A percentile compares a stretch with the other conserved stretches of the same genome.
Evolutionary conservation across 331 rosid genomes (phyloP).

Genomic region (Malus hybrid): DNA sequence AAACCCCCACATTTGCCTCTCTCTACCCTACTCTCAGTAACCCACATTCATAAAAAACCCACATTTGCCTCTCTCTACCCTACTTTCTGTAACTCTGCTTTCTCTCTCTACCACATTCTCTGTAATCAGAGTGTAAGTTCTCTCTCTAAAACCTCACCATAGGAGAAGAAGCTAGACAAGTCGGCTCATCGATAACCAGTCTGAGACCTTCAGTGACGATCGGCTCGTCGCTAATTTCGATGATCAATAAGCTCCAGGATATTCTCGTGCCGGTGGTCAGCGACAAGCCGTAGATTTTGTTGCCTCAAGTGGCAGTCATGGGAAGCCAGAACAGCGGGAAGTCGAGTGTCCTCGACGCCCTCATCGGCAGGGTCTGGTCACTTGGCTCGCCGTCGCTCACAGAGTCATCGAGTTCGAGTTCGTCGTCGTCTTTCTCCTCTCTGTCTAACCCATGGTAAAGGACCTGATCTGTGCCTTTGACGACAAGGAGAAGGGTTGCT

Average conservation of each 20-base stretch:
- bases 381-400: no score
- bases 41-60: no score
- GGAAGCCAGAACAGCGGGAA: conserved; percentile 37
- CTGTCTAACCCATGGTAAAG: no score
- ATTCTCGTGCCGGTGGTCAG: conserved; percentile 10
- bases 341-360: conserved; percentile 35
- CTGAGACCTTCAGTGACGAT: background rate
- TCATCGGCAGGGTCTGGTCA: conserved; percentile 13
- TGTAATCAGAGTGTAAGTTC: background rate
- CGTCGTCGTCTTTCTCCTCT: no score
- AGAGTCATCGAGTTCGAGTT: no score
- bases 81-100: no score
- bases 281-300: conserved; percentile 8
- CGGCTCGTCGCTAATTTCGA: conserved; percentile 10
- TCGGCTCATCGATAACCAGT: background rate
- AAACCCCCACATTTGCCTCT: background rate
- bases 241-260: conserved; percentile 28
- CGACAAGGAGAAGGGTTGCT: no score
- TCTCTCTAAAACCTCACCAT: background rate
- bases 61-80: background rate
- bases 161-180: conserved; percentile 8
- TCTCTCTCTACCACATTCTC: no score
- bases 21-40: background rate
- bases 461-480: no score
- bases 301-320: conserved; percentile 29